These are phyloP conservation scores for Pezicula radicicola DNA, from an alignment of 2,329 filamentous ascomycete species.

Conservation along the genomic window DNA sequence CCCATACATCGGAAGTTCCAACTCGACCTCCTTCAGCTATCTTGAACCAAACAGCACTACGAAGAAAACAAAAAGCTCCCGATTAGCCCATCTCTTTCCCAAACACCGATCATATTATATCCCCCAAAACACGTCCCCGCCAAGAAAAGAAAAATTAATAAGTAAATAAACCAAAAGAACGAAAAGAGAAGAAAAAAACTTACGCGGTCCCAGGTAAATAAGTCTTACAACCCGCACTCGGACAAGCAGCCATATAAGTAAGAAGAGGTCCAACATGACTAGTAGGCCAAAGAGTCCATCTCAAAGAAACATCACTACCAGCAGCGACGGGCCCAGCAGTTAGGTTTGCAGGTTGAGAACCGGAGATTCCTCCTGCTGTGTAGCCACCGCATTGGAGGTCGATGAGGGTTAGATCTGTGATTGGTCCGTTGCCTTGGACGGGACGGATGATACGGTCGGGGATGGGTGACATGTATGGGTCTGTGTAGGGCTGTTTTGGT, in stretches of 20 bases:
- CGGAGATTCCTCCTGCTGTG: conserved; percentile 42
- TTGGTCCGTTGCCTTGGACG: conserved; percentile 56
- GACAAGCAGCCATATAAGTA: conserved; percentile 58
- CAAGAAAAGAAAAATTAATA: no score
- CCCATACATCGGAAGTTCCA: conserved; percentile 12
- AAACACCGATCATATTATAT: no score
- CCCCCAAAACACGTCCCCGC: no score
- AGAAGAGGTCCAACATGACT: conserved; percentile 47
- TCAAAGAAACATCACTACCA: conserved; percentile 49
- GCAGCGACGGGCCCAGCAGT: conserved; percentile 52
- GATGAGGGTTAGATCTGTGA: conserved; percentile 47
- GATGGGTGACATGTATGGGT: conserved; percentile 37
- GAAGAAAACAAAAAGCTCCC: no score
- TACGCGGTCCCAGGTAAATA: conserved; percentile 43
- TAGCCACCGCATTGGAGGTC: conserved; percentile 57
- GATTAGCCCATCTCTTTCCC: no score
- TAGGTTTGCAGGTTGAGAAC: conserved; percentile 48
- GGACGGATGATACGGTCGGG: conserved; percentile 53
- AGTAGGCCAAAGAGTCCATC: conserved; percentile 50
- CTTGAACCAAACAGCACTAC: conserved; percentile 17
- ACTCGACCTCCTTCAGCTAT: conserved; percentile 7
- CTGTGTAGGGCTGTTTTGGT: conserved; percentile 33
- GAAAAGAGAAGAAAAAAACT: conserved; percentile 6
- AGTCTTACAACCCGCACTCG: conserved; percentile 43
- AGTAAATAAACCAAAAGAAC: neutral